Conservation (phyloP, 1,284 basidiomycete genomes). For the Cryptococcus sp. region DNA sequence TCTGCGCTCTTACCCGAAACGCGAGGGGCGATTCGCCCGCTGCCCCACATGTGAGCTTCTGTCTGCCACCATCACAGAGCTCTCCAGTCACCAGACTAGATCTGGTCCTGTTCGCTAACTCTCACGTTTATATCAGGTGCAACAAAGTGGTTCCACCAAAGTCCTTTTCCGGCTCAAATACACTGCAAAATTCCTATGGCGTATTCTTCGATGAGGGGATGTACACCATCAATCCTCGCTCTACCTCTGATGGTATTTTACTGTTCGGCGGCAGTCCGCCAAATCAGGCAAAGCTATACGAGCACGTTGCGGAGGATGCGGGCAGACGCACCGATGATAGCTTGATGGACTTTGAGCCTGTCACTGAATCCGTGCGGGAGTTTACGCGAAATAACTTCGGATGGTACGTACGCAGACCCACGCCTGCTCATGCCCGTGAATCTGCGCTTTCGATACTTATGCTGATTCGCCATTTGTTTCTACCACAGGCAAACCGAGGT, state of each 20-base stretch:
- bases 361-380: constrained; percentile 8
- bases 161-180: constrained; percentile 20
- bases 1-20: constrained; percentile 23
- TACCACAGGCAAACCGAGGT: not conserved
- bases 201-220: constrained; percentile 19
- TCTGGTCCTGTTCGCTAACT: not conserved
- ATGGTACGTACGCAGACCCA: not conserved
- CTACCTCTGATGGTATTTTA: constrained; percentile 18
- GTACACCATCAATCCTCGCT: constrained; percentile 26
- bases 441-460: too few species aligned
- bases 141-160: constrained; percentile 26
- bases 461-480: not conserved
- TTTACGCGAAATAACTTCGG: constrained; percentile 7
- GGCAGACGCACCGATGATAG: constrained; percentile 13
- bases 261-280: constrained; percentile 25
- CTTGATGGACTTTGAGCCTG: constrained; percentile 18
- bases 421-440: too few species aligned
- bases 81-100: too few species aligned
- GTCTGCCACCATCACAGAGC: not conserved
- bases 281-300: constrained; percentile 16
- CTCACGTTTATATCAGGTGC: constrained; percentile 2
- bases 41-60: constrained; percentile 23
- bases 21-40: constrained; percentile 19
- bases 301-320: constrained; percentile 12
- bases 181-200: constrained; percentile 25